Evolutionary conservation across 2,329 filamentous ascomycete species (phyloP).

Genomic region (Aspergillus sclerotialis): DNA sequence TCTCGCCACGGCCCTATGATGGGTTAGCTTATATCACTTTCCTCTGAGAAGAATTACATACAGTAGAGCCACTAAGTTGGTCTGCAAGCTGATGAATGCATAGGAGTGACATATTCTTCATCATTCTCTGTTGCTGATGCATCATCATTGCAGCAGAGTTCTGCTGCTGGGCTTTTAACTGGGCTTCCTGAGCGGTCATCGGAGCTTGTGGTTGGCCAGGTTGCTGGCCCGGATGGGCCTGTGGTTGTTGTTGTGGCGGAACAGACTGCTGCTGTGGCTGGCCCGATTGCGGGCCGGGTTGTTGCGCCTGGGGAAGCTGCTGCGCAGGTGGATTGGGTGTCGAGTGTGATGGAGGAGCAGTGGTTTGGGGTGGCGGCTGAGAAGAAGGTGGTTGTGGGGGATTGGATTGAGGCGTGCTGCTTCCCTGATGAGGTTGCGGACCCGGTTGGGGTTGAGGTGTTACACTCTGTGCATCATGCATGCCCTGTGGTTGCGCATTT

Average conservation of each 20-base stretch:
- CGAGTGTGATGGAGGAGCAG: conserved; percentile 27
- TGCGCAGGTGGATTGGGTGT: conserved; percentile 30
- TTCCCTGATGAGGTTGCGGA: conserved; percentile 30
- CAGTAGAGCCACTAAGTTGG: conserved; percentile 49
- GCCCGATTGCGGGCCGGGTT: conserved; percentile 19
- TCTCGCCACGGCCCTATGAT: conserved; percentile 49
- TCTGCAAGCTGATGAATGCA: conserved; percentile 52
- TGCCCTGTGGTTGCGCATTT: conserved; percentile 34
- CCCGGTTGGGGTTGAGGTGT: conserved; percentile 39
- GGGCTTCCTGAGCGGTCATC: conserved; percentile 33
- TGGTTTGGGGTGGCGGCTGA: conserved; percentile 30
- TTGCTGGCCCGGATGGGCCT: conserved; percentile 31
- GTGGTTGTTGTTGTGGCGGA: conserved; percentile 27
- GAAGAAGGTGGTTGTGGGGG: conserved; percentile 23
- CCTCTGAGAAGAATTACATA: conserved; percentile 33
- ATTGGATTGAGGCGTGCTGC: conserved; percentile 31
- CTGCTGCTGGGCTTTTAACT: conserved; percentile 34
- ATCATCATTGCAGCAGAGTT: conserved; percentile 31
- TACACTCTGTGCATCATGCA: conserved; percentile 35
- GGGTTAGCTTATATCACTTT: conserved; percentile 7
- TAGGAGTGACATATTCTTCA: conserved; percentile 42
- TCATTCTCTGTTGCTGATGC: conserved; percentile 28
- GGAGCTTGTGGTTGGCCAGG: conserved; percentile 28
- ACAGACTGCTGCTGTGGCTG: conserved; percentile 23
- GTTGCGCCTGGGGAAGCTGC: conserved; percentile 31